Evolutionary conservation across 257 asterid genomes (phyloP).

Genomic region (Przewalskia tangutica): DNA sequence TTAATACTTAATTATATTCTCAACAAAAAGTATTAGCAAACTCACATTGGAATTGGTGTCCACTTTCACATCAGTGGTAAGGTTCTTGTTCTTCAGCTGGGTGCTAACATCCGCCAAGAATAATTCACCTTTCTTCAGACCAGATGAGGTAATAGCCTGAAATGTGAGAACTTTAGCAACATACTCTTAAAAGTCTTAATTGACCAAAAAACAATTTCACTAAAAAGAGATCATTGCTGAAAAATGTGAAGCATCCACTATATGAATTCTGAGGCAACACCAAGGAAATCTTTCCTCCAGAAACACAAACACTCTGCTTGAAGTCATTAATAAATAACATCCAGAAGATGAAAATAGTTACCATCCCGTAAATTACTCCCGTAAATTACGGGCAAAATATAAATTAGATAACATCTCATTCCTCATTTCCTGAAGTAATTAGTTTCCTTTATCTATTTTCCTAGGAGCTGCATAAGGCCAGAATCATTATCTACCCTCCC

Average conservation of each 20-base stretch:
- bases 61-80: conserved; percentile 56
- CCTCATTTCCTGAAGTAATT: background rate
- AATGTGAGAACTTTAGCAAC: background rate
- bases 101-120: conserved; percentile 50
- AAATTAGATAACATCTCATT: background rate
- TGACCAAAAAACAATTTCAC: background rate
- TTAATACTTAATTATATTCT: no score
- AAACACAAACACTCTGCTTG: background rate
- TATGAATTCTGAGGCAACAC: background rate
- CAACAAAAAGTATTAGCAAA: background rate
- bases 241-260: background rate
- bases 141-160: conserved; percentile 54
- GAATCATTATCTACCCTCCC: background rate
- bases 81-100: conserved; percentile 47
- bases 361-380: no score
- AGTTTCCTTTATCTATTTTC: background rate
- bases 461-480: background rate
- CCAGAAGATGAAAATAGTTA: background rate
- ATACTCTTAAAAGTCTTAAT: background rate
- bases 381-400: background rate
- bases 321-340: background rate
- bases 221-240: background rate
- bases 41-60: conserved; percentile 57
- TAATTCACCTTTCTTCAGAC: conserved; percentile 47
- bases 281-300: background rate